Conservation (phyloP, 495 filamentous ascomycete genomes). For the Aspergillus steynii region DNA sequence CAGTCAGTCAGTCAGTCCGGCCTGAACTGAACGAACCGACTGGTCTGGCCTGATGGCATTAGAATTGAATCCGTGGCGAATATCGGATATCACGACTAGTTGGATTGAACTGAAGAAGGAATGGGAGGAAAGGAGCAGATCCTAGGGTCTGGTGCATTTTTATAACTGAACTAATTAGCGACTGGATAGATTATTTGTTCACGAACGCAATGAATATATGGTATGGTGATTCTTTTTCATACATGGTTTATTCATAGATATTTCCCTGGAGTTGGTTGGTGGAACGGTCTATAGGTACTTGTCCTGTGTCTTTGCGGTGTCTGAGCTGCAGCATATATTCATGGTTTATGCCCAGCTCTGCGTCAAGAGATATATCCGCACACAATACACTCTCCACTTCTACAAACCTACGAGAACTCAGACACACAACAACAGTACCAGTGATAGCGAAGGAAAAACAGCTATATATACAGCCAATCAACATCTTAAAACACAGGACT, state of each 20-base stretch:
- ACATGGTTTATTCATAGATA: too few relatives aligned
- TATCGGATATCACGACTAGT: background rate
- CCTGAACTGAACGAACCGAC: background rate
- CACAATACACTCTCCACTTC: background rate
- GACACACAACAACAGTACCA: background rate
- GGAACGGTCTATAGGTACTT: background rate
- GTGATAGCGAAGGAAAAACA: background rate
- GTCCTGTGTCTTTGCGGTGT: too few relatives aligned
- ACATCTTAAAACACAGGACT: background rate
- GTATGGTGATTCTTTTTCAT: background rate
- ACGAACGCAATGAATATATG: conserved; percentile 20
- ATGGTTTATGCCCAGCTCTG: too few relatives aligned
- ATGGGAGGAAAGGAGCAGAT: background rate
- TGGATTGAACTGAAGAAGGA: background rate
- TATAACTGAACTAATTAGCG: conserved; percentile 23
- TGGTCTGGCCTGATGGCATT: background rate
- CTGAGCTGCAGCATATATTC: too few relatives aligned
- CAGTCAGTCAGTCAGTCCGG: background rate
- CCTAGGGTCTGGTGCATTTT: conserved; percentile 10
- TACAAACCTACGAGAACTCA: background rate
- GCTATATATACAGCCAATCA: conserved; percentile 7
- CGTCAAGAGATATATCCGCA: too few relatives aligned
- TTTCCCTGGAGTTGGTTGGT: too few relatives aligned
- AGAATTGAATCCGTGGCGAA: background rate
- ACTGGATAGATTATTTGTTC: conserved; percentile 29